Evolutionary conservation across 176 grass and related monocot species (phyloP), one percentile per base, ranked within the genome.

Genomic region (Hyparrhenia diplandra): DNA sequence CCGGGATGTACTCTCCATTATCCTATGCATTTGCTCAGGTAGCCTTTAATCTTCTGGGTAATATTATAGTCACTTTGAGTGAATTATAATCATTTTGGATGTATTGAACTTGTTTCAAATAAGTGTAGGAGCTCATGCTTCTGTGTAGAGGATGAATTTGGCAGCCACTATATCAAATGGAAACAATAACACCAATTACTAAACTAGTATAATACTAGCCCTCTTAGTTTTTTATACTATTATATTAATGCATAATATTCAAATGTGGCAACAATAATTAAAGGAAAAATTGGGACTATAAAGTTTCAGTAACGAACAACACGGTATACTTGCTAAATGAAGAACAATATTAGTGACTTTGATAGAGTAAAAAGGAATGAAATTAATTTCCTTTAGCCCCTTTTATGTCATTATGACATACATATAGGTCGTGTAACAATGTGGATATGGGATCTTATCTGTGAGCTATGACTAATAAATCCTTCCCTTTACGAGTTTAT

Each of bases 21-120:
- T 77, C 94, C 54, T 97, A 94, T 45, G 94, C 94, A 64, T 88
- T 97, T 84, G 89, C 91, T 66, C 94, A 94, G 83, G 94, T 97
- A n/a, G 73, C 71, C 62, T 59, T 24, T 12, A 36, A 80, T 52
- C n/a, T 12, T 89, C 20, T 78, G 64, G 14, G 28, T 16, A 66
- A 20, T 21, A 7, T 43, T 37, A 37, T 37, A n/a, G n/a, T n/a
- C n/a, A n/a, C n/a, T n/a, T n/a, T n/a, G n/a, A n/a, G n/a, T n/a
- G n/a, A n/a, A n/a, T n/a, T n/a, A n/a, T n/a, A 37, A 37, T 37
- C 3, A 37, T 37, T 37, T 37, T 0, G 36, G 36, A 37, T 37
- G 36, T 6, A 37, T 8, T 37, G 36, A 37, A 37, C 36, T 6
- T 8, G 36, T 37, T 37, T 37, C 4, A 37, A 37, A 35, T 35